A percentile compares a stretch with the other conserved stretches of the same genome.
Conservation (phyloP, 2,329 filamentous ascomycete species). For the Aspergillus calidoustus region DNA sequence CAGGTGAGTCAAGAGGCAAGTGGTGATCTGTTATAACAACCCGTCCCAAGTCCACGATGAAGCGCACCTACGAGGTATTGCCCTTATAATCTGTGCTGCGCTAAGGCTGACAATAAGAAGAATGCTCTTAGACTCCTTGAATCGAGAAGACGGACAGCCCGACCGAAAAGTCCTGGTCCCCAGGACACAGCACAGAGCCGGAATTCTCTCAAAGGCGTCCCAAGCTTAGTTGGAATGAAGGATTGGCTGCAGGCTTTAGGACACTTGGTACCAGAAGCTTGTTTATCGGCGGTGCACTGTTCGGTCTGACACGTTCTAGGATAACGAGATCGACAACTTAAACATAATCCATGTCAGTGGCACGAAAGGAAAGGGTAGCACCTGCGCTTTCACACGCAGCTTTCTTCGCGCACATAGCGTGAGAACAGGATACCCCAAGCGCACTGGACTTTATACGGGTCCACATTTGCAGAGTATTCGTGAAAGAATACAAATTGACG, state of each 20-base stretch:
- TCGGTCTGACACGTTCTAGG: conserved; percentile 21
- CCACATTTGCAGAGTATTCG: conserved; percentile 36
- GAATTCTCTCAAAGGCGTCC: conserved; percentile 11
- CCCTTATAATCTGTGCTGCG: neutral
- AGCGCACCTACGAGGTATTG: neutral
- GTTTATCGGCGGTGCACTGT: neutral
- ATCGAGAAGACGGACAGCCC: neutral
- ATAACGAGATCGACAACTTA: conserved; percentile 59
- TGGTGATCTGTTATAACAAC: too few relatives aligned
- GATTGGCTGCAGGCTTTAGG: conserved; percentile 38
- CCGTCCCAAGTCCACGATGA: neutral
- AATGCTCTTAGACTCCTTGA: conserved; percentile 8
- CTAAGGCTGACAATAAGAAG: neutral
- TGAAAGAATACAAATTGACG: conserved; percentile 46
- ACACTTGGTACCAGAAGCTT: conserved; percentile 31
- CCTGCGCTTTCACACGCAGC: conserved; percentile 61
- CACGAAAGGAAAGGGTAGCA: conserved; percentile 78
- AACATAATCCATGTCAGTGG: conserved; percentile 73
- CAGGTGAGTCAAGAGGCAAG: too few relatives aligned
- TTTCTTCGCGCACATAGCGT: conserved; percentile 57
- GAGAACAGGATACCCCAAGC: conserved; percentile 32
- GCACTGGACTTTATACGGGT: conserved; percentile 33
- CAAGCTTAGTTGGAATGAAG: conserved; percentile 38
- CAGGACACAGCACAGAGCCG: too few relatives aligned
- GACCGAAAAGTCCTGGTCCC: conserved; percentile 32